A percentile compares a stretch with the other conserved stretches of the same genome.
Evolutionary conservation across 306 rosid species (phyloP).

Genomic region (Trifolium dubium): DNA sequence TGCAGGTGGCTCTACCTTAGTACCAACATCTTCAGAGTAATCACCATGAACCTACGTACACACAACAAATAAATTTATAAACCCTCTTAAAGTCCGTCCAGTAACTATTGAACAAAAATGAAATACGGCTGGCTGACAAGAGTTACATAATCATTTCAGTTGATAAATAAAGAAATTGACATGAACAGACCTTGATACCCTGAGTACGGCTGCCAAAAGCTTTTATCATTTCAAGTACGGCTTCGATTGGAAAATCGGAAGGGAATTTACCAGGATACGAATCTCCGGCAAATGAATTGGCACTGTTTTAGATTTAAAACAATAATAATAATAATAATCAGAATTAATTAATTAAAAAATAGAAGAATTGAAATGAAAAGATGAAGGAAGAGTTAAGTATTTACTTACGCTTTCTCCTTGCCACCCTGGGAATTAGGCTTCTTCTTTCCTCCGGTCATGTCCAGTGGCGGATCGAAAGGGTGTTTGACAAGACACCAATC

Average conservation of each 20-base stretch:
- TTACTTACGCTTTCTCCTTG: constrained; percentile 39
- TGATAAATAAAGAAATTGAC: too few relatives aligned
- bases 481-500: too few relatives aligned
- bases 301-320: constrained; percentile 43
- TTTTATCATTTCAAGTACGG: constrained; percentile 51
- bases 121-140: constrained; percentile 62
- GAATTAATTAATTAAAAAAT: too few relatives aligned
- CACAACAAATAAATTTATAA: too few relatives aligned
- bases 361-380: not conserved
- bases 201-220: constrained; percentile 90
- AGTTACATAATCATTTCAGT: not conserved
- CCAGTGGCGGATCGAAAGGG: too few relatives aligned
- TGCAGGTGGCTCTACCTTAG: constrained; percentile 82
- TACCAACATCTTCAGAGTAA: constrained; percentile 77
- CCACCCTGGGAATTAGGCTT: too few relatives aligned
- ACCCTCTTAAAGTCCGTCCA: not conserved
- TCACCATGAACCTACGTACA: constrained; percentile 80
- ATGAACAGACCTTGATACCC: constrained; percentile 77
- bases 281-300: constrained; percentile 90
- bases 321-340: too few relatives aligned
- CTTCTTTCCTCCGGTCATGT: constrained; percentile 55
- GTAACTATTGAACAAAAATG: not conserved
- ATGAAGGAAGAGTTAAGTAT: not conserved
- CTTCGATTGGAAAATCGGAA: constrained; percentile 64
- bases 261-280: too few relatives aligned